Base-by-base conservation (phyloP, 2,329 filamentous ascomycete species). In the Aspergillus phoenicis region DNA sequence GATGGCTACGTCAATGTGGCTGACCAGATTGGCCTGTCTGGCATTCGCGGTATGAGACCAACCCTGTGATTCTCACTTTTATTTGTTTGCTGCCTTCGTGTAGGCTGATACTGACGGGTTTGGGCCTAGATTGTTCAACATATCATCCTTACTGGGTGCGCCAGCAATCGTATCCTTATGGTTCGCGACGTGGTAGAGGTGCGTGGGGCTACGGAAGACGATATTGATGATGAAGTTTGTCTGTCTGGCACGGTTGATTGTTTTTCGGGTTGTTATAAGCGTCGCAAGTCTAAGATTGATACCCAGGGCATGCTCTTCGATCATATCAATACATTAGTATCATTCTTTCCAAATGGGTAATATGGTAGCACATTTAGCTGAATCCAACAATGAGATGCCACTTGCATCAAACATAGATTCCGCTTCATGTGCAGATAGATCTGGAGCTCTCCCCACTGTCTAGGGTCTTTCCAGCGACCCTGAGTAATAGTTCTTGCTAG, bases 1-100 rank as follows among this genome's bases (percentile, higher is more conserved):
- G 78, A 80, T 22, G 79, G 79, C 24, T 82, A 82, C 63, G 55
- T 81, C 56, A 82, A 82, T 63, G 76, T 82, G 11, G 79, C 73
- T 3, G 63, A 65, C 2, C 73, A 78, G 43, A 70, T 81, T 64
- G 80, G 79, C 26, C 63, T 82, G 49, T 76, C 75, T 20, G 66
- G 71, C 33, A 57, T 68, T 61, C 73, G 77, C 28, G 76, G 77
- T 78, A 77, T 62, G 75, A 63, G 59, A 65, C 61, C 64, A 45
- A 64, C 60, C 60, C 58, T 68, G 63, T 70, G 63, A 56, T 60
- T 57, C 10, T 15, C 52, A 62, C 59, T 11, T 41, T 54, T 45
- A 56, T 52, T 38, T 43, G 52, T 47, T 61, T 52, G 39, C 30
- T 22, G 30, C 30, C 24, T n/a, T 52, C 15, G 22, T 2, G 15